These are phyloP conservation scores for Penicillium sclerotiorum DNA, from an alignment of 2,329 filamentous ascomycete species.

Conservation along the genomic window DNA sequence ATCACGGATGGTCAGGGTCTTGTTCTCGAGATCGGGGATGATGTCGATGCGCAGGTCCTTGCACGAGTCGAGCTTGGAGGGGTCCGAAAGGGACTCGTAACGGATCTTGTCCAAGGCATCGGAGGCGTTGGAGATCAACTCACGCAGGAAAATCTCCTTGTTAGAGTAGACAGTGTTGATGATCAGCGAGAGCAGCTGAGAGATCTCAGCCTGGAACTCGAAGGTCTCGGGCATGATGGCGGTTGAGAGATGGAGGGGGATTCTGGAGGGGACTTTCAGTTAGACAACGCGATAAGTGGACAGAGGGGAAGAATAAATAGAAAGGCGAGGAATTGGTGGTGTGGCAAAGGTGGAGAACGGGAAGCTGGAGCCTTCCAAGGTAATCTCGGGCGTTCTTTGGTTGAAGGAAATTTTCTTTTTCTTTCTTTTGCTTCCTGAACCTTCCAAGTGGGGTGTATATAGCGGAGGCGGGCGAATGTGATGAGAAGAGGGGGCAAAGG, in stretches of 20 bases:
- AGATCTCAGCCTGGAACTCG: constrained; percentile 99
- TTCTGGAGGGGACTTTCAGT: constrained; percentile 10
- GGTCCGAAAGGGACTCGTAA: constrained; percentile 96
- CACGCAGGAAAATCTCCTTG: constrained; percentile 99
- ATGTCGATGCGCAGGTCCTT: constrained; percentile 99
- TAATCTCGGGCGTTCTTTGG: background rate
- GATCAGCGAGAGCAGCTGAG: constrained; percentile 98
- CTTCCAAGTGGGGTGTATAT: constrained; percentile 13
- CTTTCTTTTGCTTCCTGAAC: background rate
- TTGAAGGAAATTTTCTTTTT: background rate
- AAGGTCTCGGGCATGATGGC: constrained; percentile 90
- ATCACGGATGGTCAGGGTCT: constrained; percentile 96
- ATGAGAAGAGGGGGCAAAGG: constrained; percentile 18
- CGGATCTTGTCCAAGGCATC: constrained; percentile 99
- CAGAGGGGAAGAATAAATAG: constrained; percentile 2
- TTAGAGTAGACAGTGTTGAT: constrained; percentile 99
- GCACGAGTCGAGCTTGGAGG: constrained; percentile 92
- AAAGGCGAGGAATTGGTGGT: background rate
- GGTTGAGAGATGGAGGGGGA: constrained; percentile 14
- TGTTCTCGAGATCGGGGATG: constrained; percentile 94
- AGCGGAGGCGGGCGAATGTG: constrained; percentile 11
- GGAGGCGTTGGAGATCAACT: constrained; percentile 96
- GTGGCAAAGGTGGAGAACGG: background rate
- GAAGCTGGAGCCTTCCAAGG: background rate
- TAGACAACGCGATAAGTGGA: constrained; percentile 16